Base-by-base conservation (phyloP, 192 early-diverging fungal genomes). In the Coemansia sp. region DNA sequence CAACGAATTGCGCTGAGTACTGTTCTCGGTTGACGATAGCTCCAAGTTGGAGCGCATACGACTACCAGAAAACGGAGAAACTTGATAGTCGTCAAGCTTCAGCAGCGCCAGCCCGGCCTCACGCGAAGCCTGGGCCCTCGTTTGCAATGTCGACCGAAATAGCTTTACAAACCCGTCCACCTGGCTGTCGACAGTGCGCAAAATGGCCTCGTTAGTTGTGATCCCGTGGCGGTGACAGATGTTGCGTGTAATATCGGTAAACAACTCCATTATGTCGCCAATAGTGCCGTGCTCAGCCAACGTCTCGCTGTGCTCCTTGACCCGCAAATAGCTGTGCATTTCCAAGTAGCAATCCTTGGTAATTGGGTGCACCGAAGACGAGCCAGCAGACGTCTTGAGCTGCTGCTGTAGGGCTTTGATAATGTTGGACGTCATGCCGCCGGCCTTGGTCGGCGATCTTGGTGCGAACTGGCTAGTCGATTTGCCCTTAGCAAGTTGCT, bases 31-130 rank as follows among this genome's bases (percentile, higher is more conserved):
- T 8, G 74, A 53, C 9, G 71, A 62, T 5, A 64, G 24, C 1
- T 74, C 69, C 21, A 73, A 62, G 21, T 51, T 39, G 7, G 66
- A 45, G 2, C 60, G 62, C 39, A 58, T 48, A 0, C 50, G 53
- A 23, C 58, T 59, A 20, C 68, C 71, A 24, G 62, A 55, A 4
- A 63, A 38, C 2, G 62, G 34, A 1, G 56, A 21, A 13, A 71
- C 69, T 2, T 65, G 66, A 9, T 68, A 76, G 45, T 82, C 79
- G 46, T 82, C 79, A 37, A 82, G 63, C 56, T 71, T 82, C 23
- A 82, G 48, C 48, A 82, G 71, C 59, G 71, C 79, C 26, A 70
- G 33, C 3, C 79, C 79, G 4, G 79, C 79, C 38, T 82, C 79
- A 38, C 79, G 79, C 55, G 79, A 82, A 3, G 74, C 66, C 46